Base-by-base conservation (phyloP, 352 stramenopile species). In the Phytophthora idaei region DNA sequence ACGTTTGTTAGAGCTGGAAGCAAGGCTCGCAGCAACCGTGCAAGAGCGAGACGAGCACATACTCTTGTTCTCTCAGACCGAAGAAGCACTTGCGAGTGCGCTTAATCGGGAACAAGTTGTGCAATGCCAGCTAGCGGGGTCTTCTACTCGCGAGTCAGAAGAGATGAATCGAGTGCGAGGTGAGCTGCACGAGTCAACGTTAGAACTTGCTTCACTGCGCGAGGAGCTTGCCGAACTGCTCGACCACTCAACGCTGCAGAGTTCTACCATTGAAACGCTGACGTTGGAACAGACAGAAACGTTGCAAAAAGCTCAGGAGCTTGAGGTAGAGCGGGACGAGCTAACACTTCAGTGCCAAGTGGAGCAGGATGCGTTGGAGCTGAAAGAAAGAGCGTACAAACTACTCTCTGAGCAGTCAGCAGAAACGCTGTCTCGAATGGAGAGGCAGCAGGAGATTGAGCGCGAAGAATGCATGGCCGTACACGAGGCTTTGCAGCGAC, bases 171-270 rank as follows among this genome's bases (percentile, higher is more conserved):
- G 54, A 42, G 11, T 83, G 8, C 55, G 57, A 32, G 42, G 48
- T 29, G 62, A 78, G 27, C 29, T 80, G 10, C 52, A 68, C 21
- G 51, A 62, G 34, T 4, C 67, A 47, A 72, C 57, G 9, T 17
- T 71, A 41, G 62, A 75, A 60, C 41, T 68, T n/a, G 32, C 39
- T 7, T 67, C 52, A 21, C 29, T 72, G 5, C 67, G 67, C 44
- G 62, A 67, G 56, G 62, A 75, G 32, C 57, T 75, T 15, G 32
- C 62, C 17, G 53, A 69, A 53, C 25, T 72, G 7, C 50, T 72
- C 9, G 57, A 76, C 5, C 57, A 72, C 29, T 72, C 62, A 15
- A 65, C 41, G 14, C 12, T 72, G 15, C 68, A 76, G 44, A 72
- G 63, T 3, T 15, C 57, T 44, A 55, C 57, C 4, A 66, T 76